Base-by-base conservation (phyloP, 257 asterid species). In the Eucommia ulmoides region DNA sequence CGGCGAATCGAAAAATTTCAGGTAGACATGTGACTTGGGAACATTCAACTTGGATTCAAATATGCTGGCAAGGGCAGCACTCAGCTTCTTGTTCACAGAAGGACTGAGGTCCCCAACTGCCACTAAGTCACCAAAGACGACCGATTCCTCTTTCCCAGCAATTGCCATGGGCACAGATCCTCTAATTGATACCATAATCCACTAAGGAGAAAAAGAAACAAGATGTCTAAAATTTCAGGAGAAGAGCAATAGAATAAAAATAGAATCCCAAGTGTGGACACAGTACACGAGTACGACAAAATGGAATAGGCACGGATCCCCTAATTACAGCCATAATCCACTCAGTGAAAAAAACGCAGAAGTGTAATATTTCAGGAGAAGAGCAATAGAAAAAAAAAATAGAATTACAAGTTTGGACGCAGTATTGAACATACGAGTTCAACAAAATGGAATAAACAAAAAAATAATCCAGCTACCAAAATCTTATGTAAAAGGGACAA, bases 101-200 rank as follows among this genome's bases (percentile, higher is more conserved):
- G 92, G 51, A 51, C 49, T 80, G 33, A 89, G 78, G 8, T 96
- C 98, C 22, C 98, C 98, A 45, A 89, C 78, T 3, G 96, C 82
- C 22, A 85, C 71, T 63, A 89, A 56, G 75, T 89, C 98, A 33
- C 93, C 98, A 51, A 73, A 89, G 16, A 96, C 98, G 51, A 95
- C 75, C 19, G 93, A 93, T 56, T 79, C 67, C 75, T 91, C 96
- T 17, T 94, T 83, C 59, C 98, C 98, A 42, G 86, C 96, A 46
- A 85, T 85, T 35, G 98, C 72, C 53, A 85, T 79, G 51, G 96
- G 92, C 6, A 89, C 93, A 19, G 98, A 89, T 14, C 98, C 98
- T 71, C 85, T 89, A 81, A 89, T 49, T 64, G 83, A 93, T 49
- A 82, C 71, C 98, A 89, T 89, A 58, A 89, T 94, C 67, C 83